phyloP scores from a whole-genome alignment of 768 basidiomycete genomes.

The Pholiota microspora region DNA sequence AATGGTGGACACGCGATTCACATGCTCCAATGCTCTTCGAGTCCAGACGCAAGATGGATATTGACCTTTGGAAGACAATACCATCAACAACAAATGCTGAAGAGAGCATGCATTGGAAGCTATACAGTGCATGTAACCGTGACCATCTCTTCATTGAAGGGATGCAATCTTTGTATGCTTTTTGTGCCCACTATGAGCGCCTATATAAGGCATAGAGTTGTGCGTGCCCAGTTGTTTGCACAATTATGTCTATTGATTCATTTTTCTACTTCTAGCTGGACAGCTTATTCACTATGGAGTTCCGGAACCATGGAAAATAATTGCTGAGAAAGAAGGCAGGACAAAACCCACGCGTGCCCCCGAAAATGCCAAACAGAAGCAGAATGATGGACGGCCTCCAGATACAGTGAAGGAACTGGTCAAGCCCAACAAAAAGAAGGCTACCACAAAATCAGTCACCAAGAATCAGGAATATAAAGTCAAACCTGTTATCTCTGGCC shows the following conservation, averaged over 20 bases:
- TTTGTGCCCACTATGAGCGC: not conserved
- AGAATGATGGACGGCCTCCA: not conserved
- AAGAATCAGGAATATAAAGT: too few species aligned
- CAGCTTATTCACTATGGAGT: not conserved
- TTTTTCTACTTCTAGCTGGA: not conserved
- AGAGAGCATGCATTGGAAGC: conserved; percentile 33
- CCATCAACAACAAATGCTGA: conserved; percentile 33
- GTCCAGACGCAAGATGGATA: conserved; percentile 27
- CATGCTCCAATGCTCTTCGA: conserved; percentile 21
- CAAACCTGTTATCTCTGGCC: not conserved
- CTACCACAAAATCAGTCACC: too few species aligned
- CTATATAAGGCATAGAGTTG: not conserved
- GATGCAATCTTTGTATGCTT: not conserved
- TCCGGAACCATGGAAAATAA: not conserved
- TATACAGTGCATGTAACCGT: conserved; percentile 26
- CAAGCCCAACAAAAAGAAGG: not conserved
- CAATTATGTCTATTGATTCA: too few species aligned
- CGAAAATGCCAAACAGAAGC: not conserved
- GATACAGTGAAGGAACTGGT: not conserved
- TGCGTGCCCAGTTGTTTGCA: too few species aligned
- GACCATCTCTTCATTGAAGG: conserved; percentile 5
- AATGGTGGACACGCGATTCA: conserved; percentile 24
- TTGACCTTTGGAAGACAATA: conserved; percentile 28
- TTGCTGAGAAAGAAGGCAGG: not conserved
- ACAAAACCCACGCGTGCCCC: not conserved